Evolutionary conservation across 2,329 filamentous ascomycete genomes (phyloP).

Genomic region (Penicillium polonicum): DNA sequence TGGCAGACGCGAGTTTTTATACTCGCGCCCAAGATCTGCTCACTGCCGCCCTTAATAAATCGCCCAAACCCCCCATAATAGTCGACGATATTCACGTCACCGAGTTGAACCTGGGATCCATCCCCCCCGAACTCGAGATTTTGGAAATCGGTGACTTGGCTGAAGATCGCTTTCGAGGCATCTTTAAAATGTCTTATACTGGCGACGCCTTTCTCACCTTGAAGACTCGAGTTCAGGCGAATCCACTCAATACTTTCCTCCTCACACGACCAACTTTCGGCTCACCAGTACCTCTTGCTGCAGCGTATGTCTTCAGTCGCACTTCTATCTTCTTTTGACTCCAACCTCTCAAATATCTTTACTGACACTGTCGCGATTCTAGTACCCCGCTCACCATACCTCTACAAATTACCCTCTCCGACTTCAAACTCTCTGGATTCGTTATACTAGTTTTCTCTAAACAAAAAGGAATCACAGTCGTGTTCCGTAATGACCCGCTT

Average conservation of each 20-base stretch:
- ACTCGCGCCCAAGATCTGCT: constrained; percentile 89
- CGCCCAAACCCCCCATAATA: constrained; percentile 95
- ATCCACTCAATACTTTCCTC: constrained; percentile 93
- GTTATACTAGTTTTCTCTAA: constrained; percentile 97
- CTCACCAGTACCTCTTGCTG: constrained; percentile 86
- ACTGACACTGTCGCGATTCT: constrained; percentile 14
- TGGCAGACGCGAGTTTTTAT: constrained; percentile 90
- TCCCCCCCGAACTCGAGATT: constrained; percentile 93
- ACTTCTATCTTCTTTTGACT: not conserved
- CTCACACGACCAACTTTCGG: constrained; percentile 89
- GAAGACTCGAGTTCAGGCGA: constrained; percentile 95
- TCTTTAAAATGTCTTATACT: constrained; percentile 98
- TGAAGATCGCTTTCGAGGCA: constrained; percentile 93
- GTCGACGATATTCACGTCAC: constrained; percentile 99
- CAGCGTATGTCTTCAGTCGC: constrained; percentile 52
- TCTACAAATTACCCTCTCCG: constrained; percentile 92
- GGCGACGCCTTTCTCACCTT: constrained; percentile 94
- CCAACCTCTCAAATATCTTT: not conserved
- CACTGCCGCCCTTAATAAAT: constrained; percentile 94
- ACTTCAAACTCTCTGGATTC: constrained; percentile 93
- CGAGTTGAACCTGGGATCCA: constrained; percentile 92
- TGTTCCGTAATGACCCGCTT: constrained; percentile 96
- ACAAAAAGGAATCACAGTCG: constrained; percentile 92
- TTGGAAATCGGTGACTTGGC: constrained; percentile 96
- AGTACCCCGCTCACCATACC: constrained; percentile 88